Conservation (phyloP, 1,284 basidiomycete genomes). For the Neolentinus lepideus region DNA sequence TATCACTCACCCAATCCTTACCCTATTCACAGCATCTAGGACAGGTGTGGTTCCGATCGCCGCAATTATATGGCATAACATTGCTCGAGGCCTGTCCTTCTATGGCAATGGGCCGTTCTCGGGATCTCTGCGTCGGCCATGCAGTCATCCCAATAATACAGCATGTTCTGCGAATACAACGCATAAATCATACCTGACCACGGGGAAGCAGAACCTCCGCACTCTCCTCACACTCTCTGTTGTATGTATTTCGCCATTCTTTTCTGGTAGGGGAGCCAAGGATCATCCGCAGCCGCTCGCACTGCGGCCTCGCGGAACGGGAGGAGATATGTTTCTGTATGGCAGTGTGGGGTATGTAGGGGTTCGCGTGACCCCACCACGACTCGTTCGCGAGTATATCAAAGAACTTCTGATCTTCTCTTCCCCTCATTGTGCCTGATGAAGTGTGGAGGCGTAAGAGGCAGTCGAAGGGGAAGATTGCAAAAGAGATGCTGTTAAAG, state of each 20-base stretch:
- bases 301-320: background rate
- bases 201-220: background rate
- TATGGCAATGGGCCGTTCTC: too few relatives aligned
- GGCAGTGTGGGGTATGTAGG: background rate
- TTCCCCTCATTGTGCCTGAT: background rate
- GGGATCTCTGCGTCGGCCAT: too few relatives aligned
- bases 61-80: background rate
- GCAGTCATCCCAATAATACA: too few relatives aligned
- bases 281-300: background rate
- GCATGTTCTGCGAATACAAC: background rate
- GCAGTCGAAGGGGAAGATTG: background rate
- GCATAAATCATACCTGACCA: background rate
- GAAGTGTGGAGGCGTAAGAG: too few relatives aligned
- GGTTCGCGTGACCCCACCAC: background rate
- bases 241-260: background rate
- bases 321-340: background rate
- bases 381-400: background rate
- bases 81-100: background rate
- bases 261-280: background rate
- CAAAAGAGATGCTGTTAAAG: background rate
- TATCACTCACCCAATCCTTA: background rate
- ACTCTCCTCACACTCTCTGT: background rate
- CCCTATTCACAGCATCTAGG: background rate
- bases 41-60: background rate
- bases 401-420: background rate